These are phyloP conservation scores for Lotmaria passim DNA, from an alignment of 208 protist genomes.

Conservation along the genomic window DNA sequence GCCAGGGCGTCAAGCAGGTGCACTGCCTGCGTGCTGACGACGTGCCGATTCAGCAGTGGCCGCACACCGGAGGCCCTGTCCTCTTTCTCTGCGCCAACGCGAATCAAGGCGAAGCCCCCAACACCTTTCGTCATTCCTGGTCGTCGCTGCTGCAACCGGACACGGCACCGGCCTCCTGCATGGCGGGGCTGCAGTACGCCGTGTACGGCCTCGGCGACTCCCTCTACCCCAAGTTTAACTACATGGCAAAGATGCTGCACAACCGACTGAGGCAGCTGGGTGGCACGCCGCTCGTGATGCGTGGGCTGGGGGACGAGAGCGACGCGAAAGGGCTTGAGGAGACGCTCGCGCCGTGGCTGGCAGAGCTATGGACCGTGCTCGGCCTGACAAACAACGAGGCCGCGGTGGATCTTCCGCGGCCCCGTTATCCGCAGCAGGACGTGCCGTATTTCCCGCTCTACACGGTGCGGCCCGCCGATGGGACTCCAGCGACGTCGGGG, in stretches of 20 bases:
- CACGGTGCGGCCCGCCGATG: neutral
- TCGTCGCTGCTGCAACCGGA: slow-evolving; percentile 45
- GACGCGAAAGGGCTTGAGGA: slow-evolving; percentile 83
- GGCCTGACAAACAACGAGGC: slow-evolving; percentile 1
- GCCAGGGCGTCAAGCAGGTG: slow-evolving; percentile 49
- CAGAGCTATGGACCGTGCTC: slow-evolving; percentile 67
- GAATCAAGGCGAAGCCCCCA: slow-evolving; percentile 84
- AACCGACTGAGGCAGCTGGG: slow-evolving; percentile 89
- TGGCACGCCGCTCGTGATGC: slow-evolving; percentile 66
- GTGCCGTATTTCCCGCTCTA: slow-evolving; percentile 39
- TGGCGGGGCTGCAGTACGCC: slow-evolving; percentile 75
- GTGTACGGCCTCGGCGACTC: slow-evolving; percentile 93
- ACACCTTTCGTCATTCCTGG: slow-evolving; percentile 80
- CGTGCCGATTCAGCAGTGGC: slow-evolving; percentile 56
- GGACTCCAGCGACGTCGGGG: neutral
- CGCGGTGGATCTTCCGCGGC: neutral
- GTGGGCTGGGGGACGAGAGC: slow-evolving; percentile 92
- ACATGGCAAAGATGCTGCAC: slow-evolving; percentile 93
- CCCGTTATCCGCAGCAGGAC: slow-evolving; percentile 22
- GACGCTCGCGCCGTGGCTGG: slow-evolving; percentile 69
- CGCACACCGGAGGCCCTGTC: slow-evolving; percentile 35
- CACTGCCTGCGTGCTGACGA: slow-evolving; percentile 71
- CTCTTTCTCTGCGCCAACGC: slow-evolving; percentile 82
- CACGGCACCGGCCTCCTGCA: slow-evolving; percentile 26
- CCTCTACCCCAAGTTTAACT: slow-evolving; percentile 91